These are phyloP conservation scores for Penicillium taxi DNA, from an alignment of 495 filamentous ascomycete genomes.

Conservation along the genomic window DNA sequence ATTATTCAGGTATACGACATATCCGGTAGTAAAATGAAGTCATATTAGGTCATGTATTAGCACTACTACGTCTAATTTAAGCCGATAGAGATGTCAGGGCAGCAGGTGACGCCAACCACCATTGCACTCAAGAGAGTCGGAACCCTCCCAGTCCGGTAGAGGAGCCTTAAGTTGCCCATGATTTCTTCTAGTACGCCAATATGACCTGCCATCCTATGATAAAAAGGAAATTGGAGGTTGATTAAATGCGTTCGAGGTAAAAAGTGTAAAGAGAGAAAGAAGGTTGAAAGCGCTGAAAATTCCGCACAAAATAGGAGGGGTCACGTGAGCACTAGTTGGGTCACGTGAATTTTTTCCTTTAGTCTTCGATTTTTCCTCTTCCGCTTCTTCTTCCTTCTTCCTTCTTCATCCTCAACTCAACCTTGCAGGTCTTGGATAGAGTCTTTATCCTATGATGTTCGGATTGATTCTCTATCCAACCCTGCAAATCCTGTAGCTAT, in stretches of 20 bases:
- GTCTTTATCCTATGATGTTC: slow-evolving; percentile 12
- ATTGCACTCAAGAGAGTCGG: slow-evolving; percentile 22
- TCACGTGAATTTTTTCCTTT: slow-evolving; percentile 9
- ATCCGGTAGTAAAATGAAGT: no score
- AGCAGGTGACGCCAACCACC: slow-evolving; percentile 36
- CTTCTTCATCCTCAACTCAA: slow-evolving; percentile 3
- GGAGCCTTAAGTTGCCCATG: slow-evolving; percentile 24
- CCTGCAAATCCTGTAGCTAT: neutral
- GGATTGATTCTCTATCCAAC: slow-evolving; percentile 3
- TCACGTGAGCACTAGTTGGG: slow-evolving; percentile 13
- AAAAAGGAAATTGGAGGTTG: slow-evolving; percentile 42
- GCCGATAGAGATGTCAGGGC: slow-evolving; percentile 36
- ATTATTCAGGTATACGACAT: no score
- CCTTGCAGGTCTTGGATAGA: neutral
- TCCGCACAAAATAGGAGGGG: slow-evolving; percentile 11
- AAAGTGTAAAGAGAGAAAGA: slow-evolving; percentile 37
- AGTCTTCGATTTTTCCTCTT: neutral
- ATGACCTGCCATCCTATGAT: slow-evolving; percentile 46
- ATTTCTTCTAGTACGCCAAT: slow-evolving; percentile 46
- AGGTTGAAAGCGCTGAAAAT: slow-evolving; percentile 9
- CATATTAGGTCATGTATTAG: no score
- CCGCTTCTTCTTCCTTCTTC: slow-evolving; percentile 2
- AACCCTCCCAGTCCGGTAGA: slow-evolving; percentile 24
- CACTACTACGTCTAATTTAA: no score
- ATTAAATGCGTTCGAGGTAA: slow-evolving; percentile 47